These are phyloP conservation scores for Trypanosoma platydactyli DNA, from an alignment of 208 protist species.

Conservation along the genomic window DNA sequence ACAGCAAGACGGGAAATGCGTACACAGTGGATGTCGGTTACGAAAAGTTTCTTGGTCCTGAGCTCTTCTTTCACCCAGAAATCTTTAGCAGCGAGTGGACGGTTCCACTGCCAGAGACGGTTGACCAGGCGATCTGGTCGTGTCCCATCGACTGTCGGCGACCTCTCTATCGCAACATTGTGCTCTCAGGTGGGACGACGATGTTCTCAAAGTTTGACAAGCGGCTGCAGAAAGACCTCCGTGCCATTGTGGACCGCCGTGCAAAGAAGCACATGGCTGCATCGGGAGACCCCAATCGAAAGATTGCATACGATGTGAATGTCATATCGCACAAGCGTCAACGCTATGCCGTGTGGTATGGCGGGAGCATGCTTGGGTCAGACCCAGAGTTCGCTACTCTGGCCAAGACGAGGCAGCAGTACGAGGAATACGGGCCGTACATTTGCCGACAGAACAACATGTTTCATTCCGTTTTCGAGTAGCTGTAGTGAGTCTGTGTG, in stretches of 20 bases:
- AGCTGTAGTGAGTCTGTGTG: not conserved
- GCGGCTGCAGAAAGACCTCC: conserved; percentile 36
- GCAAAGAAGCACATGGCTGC: conserved; percentile 29
- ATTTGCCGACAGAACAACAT: conserved; percentile 80
- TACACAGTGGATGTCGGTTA: conserved; percentile 94
- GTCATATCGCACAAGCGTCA: conserved; percentile 91
- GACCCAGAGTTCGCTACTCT: conserved; percentile 91
- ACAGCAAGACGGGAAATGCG: conserved; percentile 37
- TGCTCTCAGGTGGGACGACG: conserved; percentile 97
- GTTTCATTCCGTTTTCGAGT: conserved; percentile 40
- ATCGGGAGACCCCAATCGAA: conserved; percentile 19
- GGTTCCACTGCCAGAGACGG: conserved; percentile 91
- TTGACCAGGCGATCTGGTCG: conserved; percentile 93
- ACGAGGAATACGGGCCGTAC: conserved; percentile 97
- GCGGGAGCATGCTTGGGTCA: conserved; percentile 93
- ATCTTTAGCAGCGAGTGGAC: conserved; percentile 93
- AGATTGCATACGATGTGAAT: conserved; percentile 92
- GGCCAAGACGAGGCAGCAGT: conserved; percentile 94
- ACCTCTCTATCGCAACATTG: conserved; percentile 96
- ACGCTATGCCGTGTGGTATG: conserved; percentile 95
- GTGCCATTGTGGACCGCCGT: conserved; percentile 26
- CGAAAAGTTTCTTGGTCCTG: conserved; percentile 97
- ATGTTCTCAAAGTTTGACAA: conserved; percentile 96
- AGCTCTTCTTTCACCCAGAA: conserved; percentile 98
- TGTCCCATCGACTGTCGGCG: conserved; percentile 97